Base-by-base conservation (phyloP, 306 rosid species). In the Amphicarpaea edgeworthii region DNA sequence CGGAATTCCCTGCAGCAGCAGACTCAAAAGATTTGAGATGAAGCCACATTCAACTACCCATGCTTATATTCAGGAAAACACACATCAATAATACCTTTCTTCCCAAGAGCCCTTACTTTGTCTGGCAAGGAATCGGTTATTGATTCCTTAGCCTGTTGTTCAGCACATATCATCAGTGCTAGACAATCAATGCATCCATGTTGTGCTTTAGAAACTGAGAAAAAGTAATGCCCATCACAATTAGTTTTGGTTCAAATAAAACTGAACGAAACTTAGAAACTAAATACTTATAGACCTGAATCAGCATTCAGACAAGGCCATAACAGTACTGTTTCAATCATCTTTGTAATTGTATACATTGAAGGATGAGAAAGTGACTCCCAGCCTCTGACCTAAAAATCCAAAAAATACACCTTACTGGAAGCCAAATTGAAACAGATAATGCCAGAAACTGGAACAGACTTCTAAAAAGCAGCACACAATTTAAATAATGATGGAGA, bases 161-260 rank as follows among this genome's bases (percentile, higher is more conserved):
- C 95, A 63, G 90, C 87, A 80, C 91, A 92, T 81, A 92, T 81
- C 97, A 95, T 92, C 61, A 95, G 82, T 55, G 98, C 97, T 47
- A 95, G 86, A 79, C 96, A 90, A 85, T 90, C 95, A 68, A 90
- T 95, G 89, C 97, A 95, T 62, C 97, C 98, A 83, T 92, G 96
- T 84, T 95, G 97, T 63, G 88, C 89, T 85, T 82, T 90, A 61
- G 91, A 87, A 83, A 91, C 98, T 94, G 85, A 79, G 68, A 59
- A 53, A 42, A 79, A 72, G 11, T 41, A 70, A 58, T 54, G 70
- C 16, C 58, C 40, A 23, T 73, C 32, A 84, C 59, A 45, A 47
- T 47, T 46, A 37, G 63, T 34, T 81, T 12, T 21, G 63, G 34
- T 58, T 17, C 15, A 59, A 47, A 69, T 23, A 63, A 70, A 70